Percentiles rank a stretch among this genome's conserved stretches.
Conservation (phyloP, 352 stramenopile genomes). For the Phytopythium cucurbitacearum region DNA sequence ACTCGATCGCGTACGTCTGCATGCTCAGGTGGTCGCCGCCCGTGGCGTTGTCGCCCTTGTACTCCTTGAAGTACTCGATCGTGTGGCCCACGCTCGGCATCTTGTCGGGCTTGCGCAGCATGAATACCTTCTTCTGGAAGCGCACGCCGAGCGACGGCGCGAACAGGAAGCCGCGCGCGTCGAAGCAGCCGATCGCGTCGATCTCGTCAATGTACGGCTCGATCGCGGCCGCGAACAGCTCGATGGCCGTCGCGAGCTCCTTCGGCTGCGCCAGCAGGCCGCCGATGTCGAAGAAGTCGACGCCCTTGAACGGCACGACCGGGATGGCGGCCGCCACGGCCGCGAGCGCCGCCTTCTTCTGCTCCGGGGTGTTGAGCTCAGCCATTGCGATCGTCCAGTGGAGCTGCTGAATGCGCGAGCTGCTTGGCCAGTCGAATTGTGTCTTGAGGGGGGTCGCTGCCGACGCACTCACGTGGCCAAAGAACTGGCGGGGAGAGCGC, state of each 20-base stretch:
- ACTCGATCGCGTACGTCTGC: slow-evolving; percentile 66
- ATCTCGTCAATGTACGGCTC: slow-evolving; percentile 48
- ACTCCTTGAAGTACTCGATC: slow-evolving; percentile 92
- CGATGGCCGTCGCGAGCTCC: slow-evolving; percentile 90
- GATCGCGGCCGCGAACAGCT: slow-evolving; percentile 87
- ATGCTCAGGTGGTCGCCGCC: slow-evolving; percentile 87
- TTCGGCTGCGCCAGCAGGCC: slow-evolving; percentile 88
- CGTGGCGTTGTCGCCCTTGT: slow-evolving; percentile 82
- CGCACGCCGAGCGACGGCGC: slow-evolving; percentile 92
- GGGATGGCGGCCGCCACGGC: slow-evolving; percentile 87
- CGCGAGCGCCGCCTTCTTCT: slow-evolving; percentile 45
- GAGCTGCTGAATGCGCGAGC: slow-evolving; percentile 5
- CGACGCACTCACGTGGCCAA: too few species aligned
- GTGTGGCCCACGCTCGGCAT: slow-evolving; percentile 94
- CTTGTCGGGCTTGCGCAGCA: slow-evolving; percentile 97
- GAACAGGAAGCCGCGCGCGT: slow-evolving; percentile 97
- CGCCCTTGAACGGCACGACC: slow-evolving; percentile 96
- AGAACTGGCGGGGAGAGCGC: too few species aligned
- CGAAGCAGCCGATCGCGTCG: slow-evolving; percentile 89
- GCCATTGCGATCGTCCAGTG: slow-evolving; percentile 18
- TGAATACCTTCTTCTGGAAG: slow-evolving; percentile 98
- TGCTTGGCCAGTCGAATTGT: too few species aligned
- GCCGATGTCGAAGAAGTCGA: slow-evolving; percentile 98
- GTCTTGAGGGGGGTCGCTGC: too few species aligned
- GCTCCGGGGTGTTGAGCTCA: slow-evolving; percentile 43